phyloP scores from a whole-genome alignment of 2,329 filamentous ascomycete genomes.

The Fusarium dlaminii region DNA sequence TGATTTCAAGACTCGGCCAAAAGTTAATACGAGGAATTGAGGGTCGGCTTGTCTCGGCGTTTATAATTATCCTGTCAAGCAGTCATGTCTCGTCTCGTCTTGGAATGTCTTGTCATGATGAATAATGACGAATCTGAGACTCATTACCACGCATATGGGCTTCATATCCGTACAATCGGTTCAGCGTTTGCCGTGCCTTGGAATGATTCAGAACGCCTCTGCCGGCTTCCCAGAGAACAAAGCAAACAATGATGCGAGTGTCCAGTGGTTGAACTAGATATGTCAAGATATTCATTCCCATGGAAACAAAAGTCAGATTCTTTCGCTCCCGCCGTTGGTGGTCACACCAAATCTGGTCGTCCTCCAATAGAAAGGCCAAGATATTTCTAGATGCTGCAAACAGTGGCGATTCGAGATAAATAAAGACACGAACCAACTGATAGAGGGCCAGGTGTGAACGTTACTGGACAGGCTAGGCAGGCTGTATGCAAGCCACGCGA shows the following conservation, averaged over 20 bases:
- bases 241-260: slow-evolving; percentile 62
- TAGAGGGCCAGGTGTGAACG: slow-evolving; percentile 4
- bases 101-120: background rate
- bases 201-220: slow-evolving; percentile 3
- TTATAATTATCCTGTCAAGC: background rate
- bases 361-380: slow-evolving; percentile 4
- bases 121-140: background rate
- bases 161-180: background rate
- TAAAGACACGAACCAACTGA: slow-evolving; percentile 19
- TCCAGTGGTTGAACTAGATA: slow-evolving; percentile 45
- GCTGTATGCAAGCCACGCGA: slow-evolving; percentile 15
- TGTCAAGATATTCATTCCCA: background rate
- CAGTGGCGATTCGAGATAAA: slow-evolving; percentile 12
- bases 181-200: background rate
- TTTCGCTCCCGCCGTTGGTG: slow-evolving; percentile 20
- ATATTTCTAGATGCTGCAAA: slow-evolving; percentile 11
- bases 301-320: background rate
- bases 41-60: background rate
- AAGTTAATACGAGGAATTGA: slow-evolving; percentile 13
- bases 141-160: background rate
- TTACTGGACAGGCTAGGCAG: slow-evolving; percentile 4
- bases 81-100: background rate
- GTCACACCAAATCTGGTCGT: slow-evolving; percentile 10
- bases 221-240: slow-evolving; percentile 17
- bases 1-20: slow-evolving; percentile 10